A percentile compares a stretch with the other conserved stretches of the same genome.
Evolutionary conservation across 306 rosid species (phyloP).

Genomic region (Cucurbita pepo): DNA sequence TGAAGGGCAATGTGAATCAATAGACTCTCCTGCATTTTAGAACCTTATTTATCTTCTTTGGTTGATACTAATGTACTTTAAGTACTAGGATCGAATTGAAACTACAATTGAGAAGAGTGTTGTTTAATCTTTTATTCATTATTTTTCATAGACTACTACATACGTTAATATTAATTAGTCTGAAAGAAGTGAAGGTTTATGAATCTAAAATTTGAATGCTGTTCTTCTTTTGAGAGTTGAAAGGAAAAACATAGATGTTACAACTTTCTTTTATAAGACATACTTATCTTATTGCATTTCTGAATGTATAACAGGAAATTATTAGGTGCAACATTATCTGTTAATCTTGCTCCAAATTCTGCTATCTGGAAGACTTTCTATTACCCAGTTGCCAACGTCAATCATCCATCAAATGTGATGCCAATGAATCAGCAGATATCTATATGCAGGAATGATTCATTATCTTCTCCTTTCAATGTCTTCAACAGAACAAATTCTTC

Average conservation of each 20-base stretch:
- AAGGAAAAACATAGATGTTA: neutral
- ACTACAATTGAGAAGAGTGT: neutral
- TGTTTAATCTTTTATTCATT: neutral
- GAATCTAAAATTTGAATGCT: neutral
- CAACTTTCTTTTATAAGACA: neutral
- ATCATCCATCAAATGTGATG: slow-evolving; percentile 5
- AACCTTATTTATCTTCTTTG: neutral
- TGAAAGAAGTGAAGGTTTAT: neutral
- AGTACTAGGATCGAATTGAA: neutral
- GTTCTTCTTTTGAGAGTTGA: neutral
- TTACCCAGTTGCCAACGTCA: slow-evolving; percentile 18
- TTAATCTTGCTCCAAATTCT: slow-evolving; percentile 13
- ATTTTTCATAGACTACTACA: neutral
- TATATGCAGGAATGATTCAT: slow-evolving; percentile 12
- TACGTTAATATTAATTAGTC: neutral
- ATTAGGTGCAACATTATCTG: slow-evolving; percentile 15
- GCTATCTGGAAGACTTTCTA: slow-evolving; percentile 16
- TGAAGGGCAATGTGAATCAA: neutral
- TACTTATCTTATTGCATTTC: neutral
- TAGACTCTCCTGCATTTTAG: neutral
- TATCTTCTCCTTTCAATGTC: slow-evolving; percentile 12
- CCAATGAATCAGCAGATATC: slow-evolving; percentile 17
- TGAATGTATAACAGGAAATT: slow-evolving; percentile 30
- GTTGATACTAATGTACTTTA: neutral
- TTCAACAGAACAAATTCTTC: slow-evolving; percentile 17